These are phyloP conservation scores for Plasmodium billcollinsi DNA, from an alignment of 169 alveolate species.

Conservation along the genomic window DNA sequence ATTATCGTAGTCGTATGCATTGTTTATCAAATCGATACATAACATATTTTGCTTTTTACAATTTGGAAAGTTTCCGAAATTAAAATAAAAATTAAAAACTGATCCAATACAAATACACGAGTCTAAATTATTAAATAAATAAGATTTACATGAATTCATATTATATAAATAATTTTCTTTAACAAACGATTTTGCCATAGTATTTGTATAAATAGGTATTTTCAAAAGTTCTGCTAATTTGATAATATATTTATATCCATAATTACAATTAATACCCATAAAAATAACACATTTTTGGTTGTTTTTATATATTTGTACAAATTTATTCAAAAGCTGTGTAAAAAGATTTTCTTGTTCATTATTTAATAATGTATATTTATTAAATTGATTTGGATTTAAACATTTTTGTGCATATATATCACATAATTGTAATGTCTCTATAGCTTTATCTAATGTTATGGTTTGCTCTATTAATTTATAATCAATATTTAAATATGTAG, in stretches of 20 bases:
- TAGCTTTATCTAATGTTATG: constrained; percentile 25
- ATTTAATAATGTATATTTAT: not conserved
- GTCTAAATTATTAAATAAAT: constrained; percentile 53
- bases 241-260: constrained; percentile 53
- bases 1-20: too few relatives aligned
- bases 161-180: constrained; percentile 69
- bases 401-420: constrained; percentile 3
- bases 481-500: constrained; percentile 57
- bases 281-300: constrained; percentile 64
- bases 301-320: constrained; percentile 19
- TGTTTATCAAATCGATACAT: constrained; percentile 28
- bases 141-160: constrained; percentile 63
- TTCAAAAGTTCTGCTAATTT: constrained; percentile 33
- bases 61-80: constrained; percentile 54
- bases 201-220: constrained; percentile 53
- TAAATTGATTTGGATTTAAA: not conserved
- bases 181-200: constrained; percentile 49
- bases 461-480: constrained; percentile 34
- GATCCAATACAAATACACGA: constrained; percentile 51
- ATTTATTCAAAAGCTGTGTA: not conserved
- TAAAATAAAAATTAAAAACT: constrained; percentile 61
- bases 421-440: not conserved
- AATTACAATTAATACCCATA: constrained; percentile 59
- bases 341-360: not conserved
- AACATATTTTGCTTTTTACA: constrained; percentile 59